Evolutionary conservation across 129 eudicot species (phyloP).

Genomic region (Scalesia atractyloides): DNA sequence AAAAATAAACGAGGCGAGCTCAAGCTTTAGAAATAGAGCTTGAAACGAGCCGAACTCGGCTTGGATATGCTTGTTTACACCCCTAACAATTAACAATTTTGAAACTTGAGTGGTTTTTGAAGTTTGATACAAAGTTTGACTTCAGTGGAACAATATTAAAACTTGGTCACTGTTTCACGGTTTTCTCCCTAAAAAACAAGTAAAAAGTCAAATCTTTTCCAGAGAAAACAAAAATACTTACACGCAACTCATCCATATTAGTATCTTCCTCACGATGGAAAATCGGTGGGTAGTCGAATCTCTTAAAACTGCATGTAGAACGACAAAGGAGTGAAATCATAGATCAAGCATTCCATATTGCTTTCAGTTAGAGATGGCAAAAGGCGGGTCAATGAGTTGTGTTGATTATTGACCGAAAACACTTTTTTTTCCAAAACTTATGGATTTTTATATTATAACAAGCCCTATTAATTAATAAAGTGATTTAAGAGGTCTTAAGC

Average conservation of each 20-base stretch:
- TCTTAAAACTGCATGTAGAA: slow-evolving; percentile 70
- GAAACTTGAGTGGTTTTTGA: too few relatives aligned
- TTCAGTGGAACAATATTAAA: too few relatives aligned
- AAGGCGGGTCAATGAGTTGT: neutral
- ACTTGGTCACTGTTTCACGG: too few relatives aligned
- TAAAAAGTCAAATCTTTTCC: neutral
- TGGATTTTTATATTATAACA: neutral
- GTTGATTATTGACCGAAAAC: neutral
- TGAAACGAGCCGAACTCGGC: too few relatives aligned
- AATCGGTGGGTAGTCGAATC: slow-evolving; percentile 89
- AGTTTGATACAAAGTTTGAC: too few relatives aligned
- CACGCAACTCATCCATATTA: slow-evolving; percentile 81
- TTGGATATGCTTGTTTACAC: too few relatives aligned
- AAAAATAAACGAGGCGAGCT: too few relatives aligned
- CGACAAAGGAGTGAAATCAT: slow-evolving; percentile 3
- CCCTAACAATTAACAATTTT: too few relatives aligned
- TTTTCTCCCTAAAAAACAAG: neutral
- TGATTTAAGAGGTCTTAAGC: neutral
- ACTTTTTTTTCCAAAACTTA: neutral
- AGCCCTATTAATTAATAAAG: neutral
- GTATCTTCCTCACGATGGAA: slow-evolving; percentile 90
- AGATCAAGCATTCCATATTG: slow-evolving; percentile 5
- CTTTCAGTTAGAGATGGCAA: slow-evolving; percentile 5
- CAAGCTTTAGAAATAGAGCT: too few relatives aligned
- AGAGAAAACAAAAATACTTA: slow-evolving; percentile 39